Percentiles rank a stretch among this genome's conserved stretches.
Evolutionary conservation across 169 alveolate genomes (phyloP).

Genomic region (Plasmodium yoelii): DNA sequence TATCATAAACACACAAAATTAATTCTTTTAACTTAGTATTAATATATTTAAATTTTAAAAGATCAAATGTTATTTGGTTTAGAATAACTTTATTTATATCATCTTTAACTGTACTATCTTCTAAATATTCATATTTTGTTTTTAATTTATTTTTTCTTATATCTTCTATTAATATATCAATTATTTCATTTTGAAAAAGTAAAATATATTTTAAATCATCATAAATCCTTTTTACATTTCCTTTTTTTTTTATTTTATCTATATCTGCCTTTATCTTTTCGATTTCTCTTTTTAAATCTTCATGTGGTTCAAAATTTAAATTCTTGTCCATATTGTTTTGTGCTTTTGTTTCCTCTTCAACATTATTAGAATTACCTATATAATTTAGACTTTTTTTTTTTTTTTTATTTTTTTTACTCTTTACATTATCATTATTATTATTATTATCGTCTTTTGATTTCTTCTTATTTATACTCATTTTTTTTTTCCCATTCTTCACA

Average conservation of each 20-base stretch:
- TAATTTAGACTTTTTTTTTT: conserved; percentile 5
- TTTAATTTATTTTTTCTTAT: conserved; percentile 59
- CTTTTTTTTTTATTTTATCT: conserved; percentile 60
- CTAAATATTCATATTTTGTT: conserved; percentile 52
- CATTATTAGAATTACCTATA: neutral
- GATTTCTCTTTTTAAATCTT: conserved; percentile 62
- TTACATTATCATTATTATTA: conserved; percentile 8
- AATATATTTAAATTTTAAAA: conserved; percentile 64
- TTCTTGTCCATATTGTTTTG: conserved; percentile 5
- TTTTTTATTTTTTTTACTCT: conserved; percentile 11
- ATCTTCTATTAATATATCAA: conserved; percentile 56
- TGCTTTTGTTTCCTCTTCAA: neutral
- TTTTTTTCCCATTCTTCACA: neutral
- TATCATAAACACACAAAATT: conserved; percentile 69
- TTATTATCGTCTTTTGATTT: conserved; percentile 6
- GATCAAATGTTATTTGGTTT: conserved; percentile 64
- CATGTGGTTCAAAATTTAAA: conserved; percentile 57
- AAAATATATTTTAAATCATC: conserved; percentile 73
- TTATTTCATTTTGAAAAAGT: conserved; percentile 66
- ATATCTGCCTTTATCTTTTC: conserved; percentile 68
- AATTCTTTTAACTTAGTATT: conserved; percentile 64
- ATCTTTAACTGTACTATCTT: conserved; percentile 56
- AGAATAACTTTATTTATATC: conserved; percentile 54
- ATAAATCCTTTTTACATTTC: conserved; percentile 58
- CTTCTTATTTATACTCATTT: neutral